Conservation (phyloP, 2,329 filamentous ascomycete genomes). For the Phaeosphaeriaceae sp. region DNA sequence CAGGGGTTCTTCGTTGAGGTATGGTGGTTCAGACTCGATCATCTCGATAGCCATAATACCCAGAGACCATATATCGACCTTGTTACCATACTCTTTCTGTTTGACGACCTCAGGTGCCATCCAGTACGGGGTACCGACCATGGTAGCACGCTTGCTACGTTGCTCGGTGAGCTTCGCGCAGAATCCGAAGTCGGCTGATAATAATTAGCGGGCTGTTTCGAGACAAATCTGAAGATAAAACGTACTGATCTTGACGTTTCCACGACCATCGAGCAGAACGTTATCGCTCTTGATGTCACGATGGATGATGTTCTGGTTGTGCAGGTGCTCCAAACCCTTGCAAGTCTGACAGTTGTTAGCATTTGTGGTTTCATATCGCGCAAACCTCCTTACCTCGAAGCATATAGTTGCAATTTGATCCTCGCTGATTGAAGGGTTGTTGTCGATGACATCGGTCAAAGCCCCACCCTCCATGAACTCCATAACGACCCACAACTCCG, state of each 20-base stretch:
- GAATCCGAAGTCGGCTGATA: constrained; percentile 95
- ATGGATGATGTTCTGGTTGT: constrained; percentile 96
- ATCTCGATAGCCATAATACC: constrained; percentile 99
- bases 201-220: constrained; percentile 7
- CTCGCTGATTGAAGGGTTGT: constrained; percentile 91
- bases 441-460: constrained; percentile 97
- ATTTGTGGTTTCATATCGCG: constrained; percentile 7
- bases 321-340: constrained; percentile 90
- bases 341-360: constrained; percentile 72
- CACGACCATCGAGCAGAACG: constrained; percentile 89
- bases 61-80: constrained; percentile 98
- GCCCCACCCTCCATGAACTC: constrained; percentile 99
- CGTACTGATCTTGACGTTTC: constrained; percentile 97
- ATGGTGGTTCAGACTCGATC: constrained; percentile 98
- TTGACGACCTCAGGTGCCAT: constrained; percentile 99
- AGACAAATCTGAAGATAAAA: constrained; percentile 26
- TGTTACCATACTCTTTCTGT: constrained; percentile 97
- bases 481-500: constrained; percentile 99
- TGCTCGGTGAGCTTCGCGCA: constrained; percentile 97
- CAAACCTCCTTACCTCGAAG: constrained; percentile 72
- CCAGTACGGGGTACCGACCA: constrained; percentile 99
- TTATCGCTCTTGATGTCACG: constrained; percentile 99
- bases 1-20: constrained; percentile 95
- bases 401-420: constrained; percentile 98
- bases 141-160: constrained; percentile 96